Evolutionary conservation across 352 stramenopile genomes (phyloP), one percentile per base, ranked within the genome.

Genomic region (Phytophthora macrochlamydospora): DNA sequence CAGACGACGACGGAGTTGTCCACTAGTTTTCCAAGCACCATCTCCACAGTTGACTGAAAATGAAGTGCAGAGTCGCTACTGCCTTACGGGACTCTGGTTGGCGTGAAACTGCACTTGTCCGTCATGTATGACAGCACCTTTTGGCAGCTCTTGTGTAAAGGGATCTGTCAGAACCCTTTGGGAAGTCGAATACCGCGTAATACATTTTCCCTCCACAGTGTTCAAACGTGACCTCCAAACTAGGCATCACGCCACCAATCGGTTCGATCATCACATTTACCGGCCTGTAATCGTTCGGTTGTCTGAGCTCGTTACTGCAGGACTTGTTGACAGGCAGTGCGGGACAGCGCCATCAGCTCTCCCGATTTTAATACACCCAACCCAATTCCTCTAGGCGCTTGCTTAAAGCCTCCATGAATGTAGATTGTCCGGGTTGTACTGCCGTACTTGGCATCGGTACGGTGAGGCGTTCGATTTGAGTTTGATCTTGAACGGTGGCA

Each of bases 131-230:
- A 65, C 0, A 72, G 46, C 0, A 55, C 51, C 13, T 75, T 52
- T 13, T 62, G 64, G n/a, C 38, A 56, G 2, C 30, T 49, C 43
- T 56, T n/a, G 13, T 73, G 7, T 1, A 73, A 32, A 2, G 54
- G 60, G 4, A 73, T 48, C 30, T 73, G 69, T 59, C 58, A 77
- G 45, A 73, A 73, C 1, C 56, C 55, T 73, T 70, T 2, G 68
- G 24, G n/a, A 74, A 65, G 28, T 68, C 59, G 11, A 70, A 62
- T 4, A 63, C 63, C 0, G 29, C 58, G 13, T 56, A 59, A 24
- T 30, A 38, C 51, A 42, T 33, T 29, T 35, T 33, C 7, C 43
- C 18, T 31, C 14, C 14, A 54, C 14, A 40, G 30, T 12, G 9
- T 51, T 50, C 32, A 51, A 55, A 14, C 35, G 14, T 31, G 3